Percentiles rank a stretch among this genome's conserved stretches.
Evolutionary conservation across 2,329 filamentous ascomycete species (phyloP).

Genomic region (Fusarium nisikadoi): DNA sequence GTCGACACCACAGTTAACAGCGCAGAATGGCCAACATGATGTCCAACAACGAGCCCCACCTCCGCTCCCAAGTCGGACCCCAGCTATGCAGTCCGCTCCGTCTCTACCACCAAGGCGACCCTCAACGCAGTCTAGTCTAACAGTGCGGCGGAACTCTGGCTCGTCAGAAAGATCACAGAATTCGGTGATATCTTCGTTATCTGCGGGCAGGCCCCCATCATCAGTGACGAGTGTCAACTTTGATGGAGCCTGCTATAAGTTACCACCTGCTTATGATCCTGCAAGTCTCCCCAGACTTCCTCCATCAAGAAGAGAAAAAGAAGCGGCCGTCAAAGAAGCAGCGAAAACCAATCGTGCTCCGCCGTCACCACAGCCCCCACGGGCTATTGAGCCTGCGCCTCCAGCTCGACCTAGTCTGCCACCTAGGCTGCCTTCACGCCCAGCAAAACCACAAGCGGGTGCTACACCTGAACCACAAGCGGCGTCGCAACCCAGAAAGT

Average conservation of each 20-base stretch:
- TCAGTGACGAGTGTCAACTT: constrained; percentile 62
- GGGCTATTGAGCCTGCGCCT: constrained; percentile 45
- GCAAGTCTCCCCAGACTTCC: constrained; percentile 68
- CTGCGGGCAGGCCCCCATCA: constrained; percentile 57
- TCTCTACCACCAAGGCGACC: constrained; percentile 62
- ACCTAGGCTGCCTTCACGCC: constrained; percentile 63
- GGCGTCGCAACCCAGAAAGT: constrained; percentile 22
- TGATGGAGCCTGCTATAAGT: constrained; percentile 55
- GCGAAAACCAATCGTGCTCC: constrained; percentile 28
- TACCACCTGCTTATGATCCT: constrained; percentile 67
- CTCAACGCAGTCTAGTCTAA: constrained; percentile 55
- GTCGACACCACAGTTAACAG: constrained; percentile 12
- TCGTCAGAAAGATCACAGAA: constrained; percentile 67
- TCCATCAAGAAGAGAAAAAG: constrained; percentile 64
- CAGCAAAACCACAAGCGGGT: constrained; percentile 47
- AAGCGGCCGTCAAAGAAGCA: constrained; percentile 50
- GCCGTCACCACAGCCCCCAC: constrained; percentile 27
- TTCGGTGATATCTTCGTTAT: constrained; percentile 65
- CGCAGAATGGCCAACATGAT: constrained; percentile 21
- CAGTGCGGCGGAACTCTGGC: constrained; percentile 63
- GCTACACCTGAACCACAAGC: constrained; percentile 16
- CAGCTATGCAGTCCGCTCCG: constrained; percentile 53
- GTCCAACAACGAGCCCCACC: constrained; percentile 46
- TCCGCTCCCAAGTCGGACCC: constrained; percentile 49
- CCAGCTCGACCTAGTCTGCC: constrained; percentile 56